Evolutionary conservation across 257 asterid species (phyloP), one percentile per base, ranked within the genome.

Genomic region (Petunia secreta): DNA sequence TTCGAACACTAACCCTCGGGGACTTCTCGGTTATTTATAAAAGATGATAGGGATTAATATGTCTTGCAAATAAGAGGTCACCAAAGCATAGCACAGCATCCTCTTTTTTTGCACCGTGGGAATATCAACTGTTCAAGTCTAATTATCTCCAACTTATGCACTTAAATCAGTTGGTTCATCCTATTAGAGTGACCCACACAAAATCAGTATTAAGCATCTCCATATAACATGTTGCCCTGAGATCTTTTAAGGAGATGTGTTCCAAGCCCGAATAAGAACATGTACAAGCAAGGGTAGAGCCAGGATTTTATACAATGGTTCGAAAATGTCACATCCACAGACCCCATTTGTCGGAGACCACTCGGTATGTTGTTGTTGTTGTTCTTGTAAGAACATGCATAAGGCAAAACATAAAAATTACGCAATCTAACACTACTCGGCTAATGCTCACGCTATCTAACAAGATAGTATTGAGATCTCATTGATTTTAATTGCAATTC

Each of bases 61-160:
- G 74, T 65, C 52, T 6, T 34, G 74, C 74, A 65, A 65, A 13
- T 52, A 39, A 40, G 74, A 65, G 52, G 40, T 40, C 52, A 65
- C 74, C 74, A 65, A 36, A 40, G 74, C 34, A 65, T 65, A 40
- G 52, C 39, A 65, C 13, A 8, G 38, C 1, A 65, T 1, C 3
- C 4, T 65, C 52, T 13, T 65, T 14, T 39, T 52, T 65, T 65
- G 74, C 6, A 39, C 36, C 74, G 40, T 65, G 52, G 52, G 40
- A 65, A 14, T 43, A 65, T 65, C 74, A 39, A 65, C 52, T 14
- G 52, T 14, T 65, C 36, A n/a, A 40, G 36, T 39, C 11, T 65
- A 14, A 65, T 40, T 40, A 65, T 65, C 52, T 40, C 74, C 74
- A 65, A 65, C 74, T 40, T 1, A 16, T 34, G 74, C 74, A 40